phyloP scores from a whole-genome alignment of 1,284 basidiomycete species.

The Phlebopus sp. region DNA sequence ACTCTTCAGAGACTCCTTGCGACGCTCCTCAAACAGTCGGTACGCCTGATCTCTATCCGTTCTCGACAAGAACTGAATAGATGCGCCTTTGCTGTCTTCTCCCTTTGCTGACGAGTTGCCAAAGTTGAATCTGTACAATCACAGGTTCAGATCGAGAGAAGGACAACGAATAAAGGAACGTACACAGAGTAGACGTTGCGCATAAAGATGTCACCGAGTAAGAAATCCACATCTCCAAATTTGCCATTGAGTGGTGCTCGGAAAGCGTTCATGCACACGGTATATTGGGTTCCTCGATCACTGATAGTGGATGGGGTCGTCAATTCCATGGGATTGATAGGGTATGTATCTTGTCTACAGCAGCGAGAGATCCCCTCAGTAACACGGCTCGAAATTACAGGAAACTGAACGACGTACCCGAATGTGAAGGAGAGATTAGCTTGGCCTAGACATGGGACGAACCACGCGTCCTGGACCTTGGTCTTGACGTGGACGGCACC shows the following conservation, averaged over 20 bases:
- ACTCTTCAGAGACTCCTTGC: slow-evolving; percentile 28
- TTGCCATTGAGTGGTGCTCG: slow-evolving; percentile 28
- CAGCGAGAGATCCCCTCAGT: not conserved
- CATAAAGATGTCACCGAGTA: slow-evolving; percentile 53
- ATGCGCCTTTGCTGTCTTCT: slow-evolving; percentile 28
- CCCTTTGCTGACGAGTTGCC: slow-evolving; percentile 17
- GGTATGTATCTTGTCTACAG: slow-evolving; percentile 34
- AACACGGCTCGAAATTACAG: not conserved
- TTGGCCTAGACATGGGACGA: slow-evolving; percentile 42
- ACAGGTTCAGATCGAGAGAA: slow-evolving; percentile 1
- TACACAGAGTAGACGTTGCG: slow-evolving; percentile 56
- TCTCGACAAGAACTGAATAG: slow-evolving; percentile 40
- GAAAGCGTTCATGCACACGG: slow-evolving; percentile 36
- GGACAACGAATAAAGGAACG: slow-evolving; percentile 4
- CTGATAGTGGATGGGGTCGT: slow-evolving; percentile 30
- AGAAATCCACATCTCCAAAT: slow-evolving; percentile 35
- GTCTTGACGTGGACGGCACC: slow-evolving; percentile 35
- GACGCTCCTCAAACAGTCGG: slow-evolving; percentile 25
- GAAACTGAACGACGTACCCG: slow-evolving; percentile 32
- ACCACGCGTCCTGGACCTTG: slow-evolving; percentile 31
- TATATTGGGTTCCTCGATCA: slow-evolving; percentile 31
- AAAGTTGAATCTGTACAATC: slow-evolving; percentile 14
- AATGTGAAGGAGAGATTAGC: slow-evolving; percentile 42
- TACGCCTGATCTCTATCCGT: slow-evolving; percentile 34
- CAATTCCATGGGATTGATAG: slow-evolving; percentile 48